phyloP scores from a whole-genome alignment of 1,284 basidiomycete genomes.

The Takashimella tepidaria region DNA sequence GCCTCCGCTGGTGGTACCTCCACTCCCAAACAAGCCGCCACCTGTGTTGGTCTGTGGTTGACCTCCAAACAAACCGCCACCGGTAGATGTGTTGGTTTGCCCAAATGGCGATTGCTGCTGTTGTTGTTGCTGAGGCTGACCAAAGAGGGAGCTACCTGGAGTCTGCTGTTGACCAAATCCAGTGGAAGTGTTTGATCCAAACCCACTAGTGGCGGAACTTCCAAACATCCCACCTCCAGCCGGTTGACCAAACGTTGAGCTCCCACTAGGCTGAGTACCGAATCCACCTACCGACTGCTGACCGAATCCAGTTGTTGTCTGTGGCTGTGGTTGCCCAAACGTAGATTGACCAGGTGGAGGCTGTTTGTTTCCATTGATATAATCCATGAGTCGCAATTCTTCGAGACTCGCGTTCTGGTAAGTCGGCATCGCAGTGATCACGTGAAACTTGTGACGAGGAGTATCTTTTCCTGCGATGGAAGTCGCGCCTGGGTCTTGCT shows the following conservation, averaged over 20 bases:
- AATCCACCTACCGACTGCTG: conserved; percentile 38
- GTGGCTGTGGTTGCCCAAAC: not conserved
- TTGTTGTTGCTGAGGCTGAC: conserved; percentile 41
- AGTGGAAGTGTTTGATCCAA: conserved; percentile 41
- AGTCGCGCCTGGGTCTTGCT: conserved; percentile 31
- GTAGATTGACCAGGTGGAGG: conserved; percentile 11
- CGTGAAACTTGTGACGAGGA: conserved; percentile 37
- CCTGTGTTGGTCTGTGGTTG: conserved; percentile 10
- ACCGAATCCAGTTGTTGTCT: conserved; percentile 34
- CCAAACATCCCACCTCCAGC: conserved; percentile 43
- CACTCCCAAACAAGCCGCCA: conserved; percentile 35
- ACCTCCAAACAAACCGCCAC: conserved; percentile 32
- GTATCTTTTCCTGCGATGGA: conserved; percentile 16
- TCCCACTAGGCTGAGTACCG: conserved; percentile 18
- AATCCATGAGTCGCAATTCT: conserved; percentile 51
- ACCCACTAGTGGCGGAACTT: conserved; percentile 52
- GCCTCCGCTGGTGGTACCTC: conserved; percentile 27
- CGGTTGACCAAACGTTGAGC: conserved; percentile 44
- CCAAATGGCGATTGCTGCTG: conserved; percentile 24
- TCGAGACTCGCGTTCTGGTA: conserved; percentile 41
- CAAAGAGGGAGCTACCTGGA: conserved; percentile 31
- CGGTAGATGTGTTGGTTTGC: conserved; percentile 17
- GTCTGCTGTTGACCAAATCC: conserved; percentile 12
- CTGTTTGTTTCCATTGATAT: conserved; percentile 56
- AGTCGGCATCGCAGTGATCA: conserved; percentile 41